A percentile compares a stretch with the other conserved stretches of the same genome.
Conservation (phyloP, 306 rosid genomes). For the Dryas octopetala region DNA sequence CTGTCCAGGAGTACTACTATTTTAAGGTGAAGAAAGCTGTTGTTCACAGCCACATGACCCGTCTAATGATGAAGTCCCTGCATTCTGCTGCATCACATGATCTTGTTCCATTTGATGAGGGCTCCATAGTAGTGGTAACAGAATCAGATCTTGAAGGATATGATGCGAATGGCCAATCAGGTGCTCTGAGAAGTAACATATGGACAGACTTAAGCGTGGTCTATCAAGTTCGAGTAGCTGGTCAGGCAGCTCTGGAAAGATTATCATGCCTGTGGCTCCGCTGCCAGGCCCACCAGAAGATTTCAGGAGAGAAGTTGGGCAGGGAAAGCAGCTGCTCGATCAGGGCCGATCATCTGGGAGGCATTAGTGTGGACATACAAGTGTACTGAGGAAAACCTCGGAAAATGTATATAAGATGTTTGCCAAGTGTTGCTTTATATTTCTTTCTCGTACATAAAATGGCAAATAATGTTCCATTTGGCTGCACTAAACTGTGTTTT, state of each 20-base stretch:
- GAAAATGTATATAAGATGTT: conserved; percentile 22
- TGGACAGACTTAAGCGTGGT: conserved; percentile 89
- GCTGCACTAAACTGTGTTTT: conserved; percentile 31
- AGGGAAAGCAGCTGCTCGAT: conserved; percentile 60
- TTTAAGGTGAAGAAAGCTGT: conserved; percentile 50
- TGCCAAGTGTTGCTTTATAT: conserved; percentile 18
- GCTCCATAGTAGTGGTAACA: conserved; percentile 76
- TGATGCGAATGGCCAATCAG: conserved; percentile 43
- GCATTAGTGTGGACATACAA: conserved; percentile 76
- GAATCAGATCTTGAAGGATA: conserved; percentile 89
- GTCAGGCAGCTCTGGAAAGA: conserved; percentile 82
- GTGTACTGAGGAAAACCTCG: conserved; percentile 50
- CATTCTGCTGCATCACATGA: conserved; percentile 38
- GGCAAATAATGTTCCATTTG: conserved; percentile 33
- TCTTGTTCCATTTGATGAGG: conserved; percentile 65
- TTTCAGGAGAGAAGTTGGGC: conserved; percentile 44
- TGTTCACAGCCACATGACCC: conserved; percentile 30
- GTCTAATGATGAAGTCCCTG: conserved; percentile 36
- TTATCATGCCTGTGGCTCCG: conserved; percentile 90
- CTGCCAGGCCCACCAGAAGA: conserved; percentile 48
- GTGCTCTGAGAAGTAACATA: conserved; percentile 45
- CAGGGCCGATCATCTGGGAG: conserved; percentile 56
- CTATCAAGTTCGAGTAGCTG: conserved; percentile 72
- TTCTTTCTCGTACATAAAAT: conserved; percentile 27
- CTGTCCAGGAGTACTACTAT: conserved; percentile 71